Evolutionary conservation across 2,329 filamentous ascomycete species (phyloP).

Genomic region (Colletotrichum lupini): DNA sequence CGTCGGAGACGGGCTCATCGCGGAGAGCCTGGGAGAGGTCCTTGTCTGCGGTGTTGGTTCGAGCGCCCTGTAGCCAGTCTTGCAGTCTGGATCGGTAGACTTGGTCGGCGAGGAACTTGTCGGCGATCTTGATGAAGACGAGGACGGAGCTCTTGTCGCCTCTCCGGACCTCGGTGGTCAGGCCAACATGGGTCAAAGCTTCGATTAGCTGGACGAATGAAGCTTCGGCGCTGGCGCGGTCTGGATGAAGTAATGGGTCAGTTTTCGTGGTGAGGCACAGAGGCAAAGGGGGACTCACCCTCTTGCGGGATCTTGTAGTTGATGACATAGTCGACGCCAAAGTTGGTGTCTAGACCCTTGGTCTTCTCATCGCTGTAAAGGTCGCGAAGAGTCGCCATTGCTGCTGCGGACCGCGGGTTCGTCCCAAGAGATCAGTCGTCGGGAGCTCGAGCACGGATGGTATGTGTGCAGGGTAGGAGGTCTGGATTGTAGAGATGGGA

Average conservation of each 20-base stretch:
- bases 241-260: slow-evolving; percentile 52
- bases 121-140: slow-evolving; percentile 83
- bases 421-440: slow-evolving; percentile 21
- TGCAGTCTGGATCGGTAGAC: slow-evolving; percentile 89
- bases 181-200: slow-evolving; percentile 80
- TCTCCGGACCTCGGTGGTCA: slow-evolving; percentile 87
- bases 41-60: slow-evolving; percentile 78
- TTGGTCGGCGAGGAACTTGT: slow-evolving; percentile 79
- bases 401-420: slow-evolving; percentile 9
- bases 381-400: slow-evolving; percentile 34
- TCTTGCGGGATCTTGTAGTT: slow-evolving; percentile 78
- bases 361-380: slow-evolving; percentile 33
- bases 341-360: slow-evolving; percentile 34
- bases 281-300: slow-evolving; percentile 56
- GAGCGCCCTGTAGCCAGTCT: slow-evolving; percentile 93
- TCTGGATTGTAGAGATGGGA: slow-evolving; percentile 1
- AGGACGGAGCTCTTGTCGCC: slow-evolving; percentile 81
- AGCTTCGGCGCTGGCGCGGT: slow-evolving; percentile 75
- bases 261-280: background rate
- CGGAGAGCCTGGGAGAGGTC: slow-evolving; percentile 76
- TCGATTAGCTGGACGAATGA: slow-evolving; percentile 83
- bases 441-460: slow-evolving; percentile 28
- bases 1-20: slow-evolving; percentile 83
- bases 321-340: slow-evolving; percentile 86
- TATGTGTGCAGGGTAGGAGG: background rate